These are phyloP conservation scores for Alternaria rosae DNA, from an alignment of 2,329 filamentous ascomycete species.

Conservation along the genomic window DNA sequence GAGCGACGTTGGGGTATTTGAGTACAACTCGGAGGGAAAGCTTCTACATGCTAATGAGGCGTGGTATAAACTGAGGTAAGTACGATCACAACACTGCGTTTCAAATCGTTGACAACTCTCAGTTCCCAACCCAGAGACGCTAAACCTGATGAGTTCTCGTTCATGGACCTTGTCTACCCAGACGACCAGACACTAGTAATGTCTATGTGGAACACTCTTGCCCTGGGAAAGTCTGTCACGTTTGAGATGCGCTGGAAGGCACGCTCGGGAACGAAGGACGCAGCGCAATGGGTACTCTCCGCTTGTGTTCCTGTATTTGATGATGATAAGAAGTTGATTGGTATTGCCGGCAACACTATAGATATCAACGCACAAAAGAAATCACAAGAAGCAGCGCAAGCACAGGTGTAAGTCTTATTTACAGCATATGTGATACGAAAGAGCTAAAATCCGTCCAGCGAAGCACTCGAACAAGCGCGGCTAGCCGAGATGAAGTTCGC, in stretches of 20 bases:
- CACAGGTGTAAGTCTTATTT: conserved; percentile 11
- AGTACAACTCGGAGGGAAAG: conserved; percentile 35
- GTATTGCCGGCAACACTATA: conserved; percentile 42
- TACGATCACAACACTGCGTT: not conserved
- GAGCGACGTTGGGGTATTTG: conserved; percentile 46
- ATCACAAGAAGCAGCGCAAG: conserved; percentile 29
- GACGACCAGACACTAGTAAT: conserved; percentile 37
- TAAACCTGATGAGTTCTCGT: conserved; percentile 35
- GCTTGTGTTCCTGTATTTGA: conserved; percentile 42
- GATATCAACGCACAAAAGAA: conserved; percentile 45
- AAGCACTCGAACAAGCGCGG: conserved; percentile 36
- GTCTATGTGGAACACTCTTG: conserved; percentile 40
- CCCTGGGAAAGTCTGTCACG: conserved; percentile 35
- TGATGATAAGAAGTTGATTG: conserved; percentile 33
- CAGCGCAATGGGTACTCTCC: conserved; percentile 39
- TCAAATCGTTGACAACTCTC: not conserved
- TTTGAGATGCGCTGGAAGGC: conserved; percentile 48
- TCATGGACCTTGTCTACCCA: conserved; percentile 42
- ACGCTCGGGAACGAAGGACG: conserved; percentile 17
- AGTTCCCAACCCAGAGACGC: conserved; percentile 32
- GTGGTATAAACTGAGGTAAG: conserved; percentile 36
- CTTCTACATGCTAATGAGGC: conserved; percentile 42
- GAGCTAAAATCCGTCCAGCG: not conserved
- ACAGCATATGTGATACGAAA: not conserved
- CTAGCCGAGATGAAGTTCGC: conserved; percentile 37